Evolutionary conservation across 352 stramenopile genomes (phyloP).

Genomic region (Globisporangium apiculatum): DNA sequence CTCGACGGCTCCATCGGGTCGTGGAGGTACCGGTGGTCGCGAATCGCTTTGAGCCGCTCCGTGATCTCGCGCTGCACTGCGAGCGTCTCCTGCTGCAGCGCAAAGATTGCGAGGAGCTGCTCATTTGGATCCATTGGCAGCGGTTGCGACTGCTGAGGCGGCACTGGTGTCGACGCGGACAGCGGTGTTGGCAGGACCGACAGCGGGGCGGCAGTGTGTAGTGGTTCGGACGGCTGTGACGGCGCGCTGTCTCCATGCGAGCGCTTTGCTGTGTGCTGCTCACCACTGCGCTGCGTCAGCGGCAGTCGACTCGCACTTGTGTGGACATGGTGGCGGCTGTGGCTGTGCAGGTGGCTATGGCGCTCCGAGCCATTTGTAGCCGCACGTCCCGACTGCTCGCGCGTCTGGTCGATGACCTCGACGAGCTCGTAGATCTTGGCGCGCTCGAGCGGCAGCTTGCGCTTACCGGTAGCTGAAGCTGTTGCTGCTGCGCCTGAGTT

Average conservation of each 20-base stretch:
- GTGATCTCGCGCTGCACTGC: slow-evolving; percentile 48
- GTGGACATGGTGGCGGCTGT: neutral
- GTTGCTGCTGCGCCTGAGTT: neutral
- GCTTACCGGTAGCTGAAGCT: slow-evolving; percentile 32
- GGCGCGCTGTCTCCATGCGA: slow-evolving; percentile 7
- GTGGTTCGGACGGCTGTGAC: slow-evolving; percentile 1
- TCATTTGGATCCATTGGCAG: slow-evolving; percentile 23
- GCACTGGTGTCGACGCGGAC: neutral
- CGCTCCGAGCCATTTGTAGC: neutral
- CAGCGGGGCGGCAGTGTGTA: neutral
- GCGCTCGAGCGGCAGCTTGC: slow-evolving; percentile 41
- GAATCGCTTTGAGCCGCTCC: slow-evolving; percentile 33
- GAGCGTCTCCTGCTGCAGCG: slow-evolving; percentile 46
- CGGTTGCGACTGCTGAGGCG: neutral
- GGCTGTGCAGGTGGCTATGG: slow-evolving; percentile 15
- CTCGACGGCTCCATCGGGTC: slow-evolving; percentile 51
- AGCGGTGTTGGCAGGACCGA: neutral
- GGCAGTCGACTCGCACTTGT: neutral
- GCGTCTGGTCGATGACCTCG: slow-evolving; percentile 46
- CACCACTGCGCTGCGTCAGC: neutral
- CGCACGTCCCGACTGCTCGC: slow-evolving; percentile 22
- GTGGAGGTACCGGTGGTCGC: slow-evolving; percentile 20
- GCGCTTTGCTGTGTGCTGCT: neutral
- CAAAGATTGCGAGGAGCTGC: slow-evolving; percentile 44
- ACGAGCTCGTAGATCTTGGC: slow-evolving; percentile 55